Conservation (phyloP, 2,329 filamentous ascomycete species). For the Fusarium sp. region DNA sequence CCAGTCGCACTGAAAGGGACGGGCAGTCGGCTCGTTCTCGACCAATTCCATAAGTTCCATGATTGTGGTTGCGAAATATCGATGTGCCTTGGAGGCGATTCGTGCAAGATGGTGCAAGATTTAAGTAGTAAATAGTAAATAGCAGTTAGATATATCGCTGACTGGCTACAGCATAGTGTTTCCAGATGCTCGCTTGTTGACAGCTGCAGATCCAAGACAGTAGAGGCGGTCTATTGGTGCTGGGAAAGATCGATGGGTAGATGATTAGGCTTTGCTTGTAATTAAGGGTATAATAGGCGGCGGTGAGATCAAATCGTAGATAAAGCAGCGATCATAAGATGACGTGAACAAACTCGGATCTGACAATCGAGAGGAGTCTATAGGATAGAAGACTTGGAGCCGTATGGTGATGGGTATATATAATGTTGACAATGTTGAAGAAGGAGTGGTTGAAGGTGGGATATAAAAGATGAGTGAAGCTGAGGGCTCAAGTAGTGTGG, state of each 20-base stretch:
- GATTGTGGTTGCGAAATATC: constrained; percentile 15
- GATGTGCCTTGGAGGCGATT: neutral
- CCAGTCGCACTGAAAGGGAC: constrained; percentile 75
- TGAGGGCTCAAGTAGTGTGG: constrained; percentile 20
- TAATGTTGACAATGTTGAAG: constrained; percentile 5
- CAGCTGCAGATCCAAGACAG: constrained; percentile 7
- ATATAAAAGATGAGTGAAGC: constrained; percentile 21
- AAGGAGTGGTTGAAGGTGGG: constrained; percentile 5
- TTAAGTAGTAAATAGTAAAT: neutral
- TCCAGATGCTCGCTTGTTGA: constrained; percentile 2
- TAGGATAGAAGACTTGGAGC: neutral
- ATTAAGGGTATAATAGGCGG: constrained; percentile 32
- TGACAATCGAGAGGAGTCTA: constrained; percentile 7
- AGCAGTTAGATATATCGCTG: constrained; percentile 8
- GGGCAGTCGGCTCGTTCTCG: constrained; percentile 71
- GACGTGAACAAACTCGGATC: neutral
- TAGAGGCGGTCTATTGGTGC: neutral
- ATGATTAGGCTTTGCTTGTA: constrained; percentile 3
- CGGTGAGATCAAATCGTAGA: constrained; percentile 8
- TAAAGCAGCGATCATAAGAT: constrained; percentile 7
- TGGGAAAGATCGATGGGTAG: neutral
- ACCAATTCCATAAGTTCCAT: constrained; percentile 75
- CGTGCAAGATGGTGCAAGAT: constrained; percentile 1
- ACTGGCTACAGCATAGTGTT: constrained; percentile 33
- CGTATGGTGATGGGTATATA: constrained; percentile 11